A percentile compares a stretch with the other conserved stretches of the same genome.
These are phyloP conservation scores for Entomortierella parvispora DNA, from an alignment of 192 early-diverging fungal species.

Conservation along the genomic window DNA sequence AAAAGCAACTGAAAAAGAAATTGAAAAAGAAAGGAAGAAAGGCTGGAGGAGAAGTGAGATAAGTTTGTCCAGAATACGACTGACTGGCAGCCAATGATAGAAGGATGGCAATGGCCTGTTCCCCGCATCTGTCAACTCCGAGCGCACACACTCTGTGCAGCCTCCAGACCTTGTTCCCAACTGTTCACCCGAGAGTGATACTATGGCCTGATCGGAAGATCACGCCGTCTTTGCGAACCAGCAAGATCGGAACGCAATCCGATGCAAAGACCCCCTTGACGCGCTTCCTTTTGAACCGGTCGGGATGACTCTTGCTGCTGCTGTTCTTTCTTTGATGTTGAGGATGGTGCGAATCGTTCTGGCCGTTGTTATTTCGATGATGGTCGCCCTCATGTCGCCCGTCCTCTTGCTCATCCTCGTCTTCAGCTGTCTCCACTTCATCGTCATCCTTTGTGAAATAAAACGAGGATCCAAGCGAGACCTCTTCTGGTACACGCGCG, in stretches of 20 bases:
- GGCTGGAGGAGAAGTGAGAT: too few species aligned
- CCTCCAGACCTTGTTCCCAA: not conserved
- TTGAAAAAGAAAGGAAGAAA: too few species aligned
- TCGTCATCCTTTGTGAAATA: conserved; percentile 50
- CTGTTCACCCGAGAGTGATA: conserved; percentile 28
- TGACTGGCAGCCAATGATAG: too few species aligned
- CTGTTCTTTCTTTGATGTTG: not conserved
- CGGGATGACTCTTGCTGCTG: not conserved
- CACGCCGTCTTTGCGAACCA: conserved; percentile 42
- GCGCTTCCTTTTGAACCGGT: conserved; percentile 32
- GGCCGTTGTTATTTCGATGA: conserved; percentile 24
- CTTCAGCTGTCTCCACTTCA: conserved; percentile 23
- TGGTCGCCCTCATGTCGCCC: conserved; percentile 11
- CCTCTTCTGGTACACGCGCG: conserved; percentile 57
- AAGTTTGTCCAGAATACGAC: too few species aligned
- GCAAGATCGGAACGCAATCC: conserved; percentile 39
- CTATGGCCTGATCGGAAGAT: conserved; percentile 47
- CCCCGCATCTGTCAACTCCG: too few species aligned
- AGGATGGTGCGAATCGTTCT: not conserved
- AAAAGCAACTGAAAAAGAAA: too few species aligned
- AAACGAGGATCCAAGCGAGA: conserved; percentile 41
- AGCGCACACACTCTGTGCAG: not conserved
- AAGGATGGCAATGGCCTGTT: too few species aligned
- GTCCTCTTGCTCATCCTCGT: conserved; percentile 25
- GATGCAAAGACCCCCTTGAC: conserved; percentile 46